Evolutionary conservation across 768 basidiomycete species (phyloP).

Genomic region (Dioszegia aurantiaca): DNA sequence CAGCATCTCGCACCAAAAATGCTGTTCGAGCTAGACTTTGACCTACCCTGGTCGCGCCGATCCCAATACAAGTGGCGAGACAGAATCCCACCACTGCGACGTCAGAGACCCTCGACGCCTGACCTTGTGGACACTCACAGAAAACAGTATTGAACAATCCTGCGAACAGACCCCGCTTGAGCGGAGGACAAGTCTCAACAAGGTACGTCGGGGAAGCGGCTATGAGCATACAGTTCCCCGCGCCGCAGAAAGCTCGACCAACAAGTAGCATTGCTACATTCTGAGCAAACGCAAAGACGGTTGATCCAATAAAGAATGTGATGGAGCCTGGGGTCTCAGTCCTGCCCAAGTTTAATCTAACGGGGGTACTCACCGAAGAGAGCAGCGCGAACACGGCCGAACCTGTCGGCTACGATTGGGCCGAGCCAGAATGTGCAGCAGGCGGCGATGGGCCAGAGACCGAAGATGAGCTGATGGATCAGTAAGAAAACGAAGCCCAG

Average conservation of each 20-base stretch:
- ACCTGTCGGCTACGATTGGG: constrained; percentile 28
- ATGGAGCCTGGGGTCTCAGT: constrained; percentile 18
- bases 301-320: constrained; percentile 24
- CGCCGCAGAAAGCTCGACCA: constrained; percentile 32
- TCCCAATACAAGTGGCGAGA: constrained; percentile 20
- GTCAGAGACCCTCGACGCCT: too few relatives aligned
- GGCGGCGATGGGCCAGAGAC: constrained; percentile 38
- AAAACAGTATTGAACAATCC: constrained; percentile 7
- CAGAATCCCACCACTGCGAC: constrained; percentile 17
- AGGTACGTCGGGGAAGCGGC: constrained; percentile 34
- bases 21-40: too few relatives aligned
- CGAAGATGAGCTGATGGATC: constrained; percentile 29
- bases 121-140: constrained; percentile 4
- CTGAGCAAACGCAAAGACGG: constrained; percentile 24
- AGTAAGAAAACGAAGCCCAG: background rate
- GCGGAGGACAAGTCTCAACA: constrained; percentile 30
- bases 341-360: too few relatives aligned
- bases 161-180: constrained; percentile 20
- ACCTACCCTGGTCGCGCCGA: constrained; percentile 19
- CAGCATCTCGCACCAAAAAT: background rate
- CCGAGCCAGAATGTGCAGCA: constrained; percentile 38
- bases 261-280: constrained; percentile 32
- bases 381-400: constrained; percentile 31
- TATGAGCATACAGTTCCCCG: constrained; percentile 28
- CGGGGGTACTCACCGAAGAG: constrained; percentile 19